Percentiles rank a stretch among this genome's conserved stretches.
These are phyloP conservation scores for Pyrenopolyporus hunteri DNA, from an alignment of 495 filamentous ascomycete genomes.

Conservation along the genomic window DNA sequence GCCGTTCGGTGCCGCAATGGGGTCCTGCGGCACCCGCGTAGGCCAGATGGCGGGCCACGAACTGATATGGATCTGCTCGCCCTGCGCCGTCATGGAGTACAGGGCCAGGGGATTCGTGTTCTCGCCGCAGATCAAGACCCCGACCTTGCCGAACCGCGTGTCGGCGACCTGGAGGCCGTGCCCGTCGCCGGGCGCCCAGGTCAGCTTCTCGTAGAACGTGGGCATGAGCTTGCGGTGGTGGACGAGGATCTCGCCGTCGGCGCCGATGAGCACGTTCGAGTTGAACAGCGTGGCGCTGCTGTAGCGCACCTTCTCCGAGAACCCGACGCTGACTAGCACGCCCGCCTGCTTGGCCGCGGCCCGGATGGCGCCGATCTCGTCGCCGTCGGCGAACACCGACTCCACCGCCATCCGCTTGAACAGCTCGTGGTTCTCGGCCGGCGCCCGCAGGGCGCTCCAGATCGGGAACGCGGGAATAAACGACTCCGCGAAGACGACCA, in stretches of 20 bases:
- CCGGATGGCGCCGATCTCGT: slow-evolving; percentile 43
- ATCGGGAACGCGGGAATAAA: slow-evolving; percentile 50
- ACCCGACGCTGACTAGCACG: slow-evolving; percentile 43
- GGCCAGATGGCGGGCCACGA: slow-evolving; percentile 45
- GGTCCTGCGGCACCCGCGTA: slow-evolving; percentile 41
- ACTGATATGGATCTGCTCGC: slow-evolving; percentile 44
- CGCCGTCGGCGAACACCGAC: slow-evolving; percentile 44
- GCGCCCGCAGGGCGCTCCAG: slow-evolving; percentile 44
- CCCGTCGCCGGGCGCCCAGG: slow-evolving; percentile 46
- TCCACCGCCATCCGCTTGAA: slow-evolving; percentile 42
- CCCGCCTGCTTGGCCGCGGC: slow-evolving; percentile 29
- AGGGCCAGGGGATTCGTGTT: slow-evolving; percentile 48
- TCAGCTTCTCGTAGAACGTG: slow-evolving; percentile 49
- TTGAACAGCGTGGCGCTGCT: slow-evolving; percentile 47
- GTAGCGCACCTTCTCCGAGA: slow-evolving; percentile 42
- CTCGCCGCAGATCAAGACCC: slow-evolving; percentile 48
- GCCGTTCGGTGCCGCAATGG: slow-evolving; percentile 5
- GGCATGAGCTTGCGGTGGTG: slow-evolving; percentile 50
- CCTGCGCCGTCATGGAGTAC: slow-evolving; percentile 40
- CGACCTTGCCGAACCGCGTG: slow-evolving; percentile 38
- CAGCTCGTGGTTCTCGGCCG: slow-evolving; percentile 43
- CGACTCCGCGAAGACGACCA: slow-evolving; percentile 55
- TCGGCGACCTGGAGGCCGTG: slow-evolving; percentile 41
- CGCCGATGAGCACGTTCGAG: slow-evolving; percentile 44
- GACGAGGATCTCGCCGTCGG: slow-evolving; percentile 39